A percentile compares a stretch with the other conserved stretches of the same genome.
phyloP scores from a whole-genome alignment of 1,139 yeast genomes.

The Nadsonia starkeyi-henricii region DNA sequence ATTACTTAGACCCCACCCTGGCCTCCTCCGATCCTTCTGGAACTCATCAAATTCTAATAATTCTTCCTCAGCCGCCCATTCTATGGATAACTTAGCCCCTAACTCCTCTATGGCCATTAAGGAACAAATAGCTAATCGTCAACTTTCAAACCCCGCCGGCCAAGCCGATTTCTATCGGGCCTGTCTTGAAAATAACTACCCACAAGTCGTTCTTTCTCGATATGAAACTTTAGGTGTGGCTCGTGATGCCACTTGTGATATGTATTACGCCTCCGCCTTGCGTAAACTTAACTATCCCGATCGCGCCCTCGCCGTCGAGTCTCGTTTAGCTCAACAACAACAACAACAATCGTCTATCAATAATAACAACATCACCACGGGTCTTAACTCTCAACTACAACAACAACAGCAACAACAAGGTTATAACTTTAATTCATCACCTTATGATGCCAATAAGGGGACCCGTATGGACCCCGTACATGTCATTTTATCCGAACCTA shows the following conservation, averaged over 20 bases:
- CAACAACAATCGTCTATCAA: no score
- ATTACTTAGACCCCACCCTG: no score
- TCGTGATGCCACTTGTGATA: conserved; percentile 60
- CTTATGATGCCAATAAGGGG: conserved; percentile 14
- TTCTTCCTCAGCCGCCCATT: no score
- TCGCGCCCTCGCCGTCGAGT: conserved; percentile 46
- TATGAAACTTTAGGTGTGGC: conserved; percentile 89
- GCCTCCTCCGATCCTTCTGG: no score
- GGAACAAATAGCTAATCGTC: conserved; percentile 74
- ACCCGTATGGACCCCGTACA: conserved; percentile 62
- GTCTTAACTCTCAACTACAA: no score
- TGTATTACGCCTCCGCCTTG: conserved; percentile 66
- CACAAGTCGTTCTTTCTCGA: conserved; percentile 84
- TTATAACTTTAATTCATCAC: not conserved
- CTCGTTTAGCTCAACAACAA: conserved; percentile 6
- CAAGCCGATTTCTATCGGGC: conserved; percentile 76
- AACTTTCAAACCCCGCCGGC: conserved; percentile 46
- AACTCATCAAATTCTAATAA: no score
- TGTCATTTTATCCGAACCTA: conserved; percentile 77
- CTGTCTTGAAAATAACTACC: conserved; percentile 64
- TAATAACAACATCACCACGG: no score
- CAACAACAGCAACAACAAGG: not conserved
- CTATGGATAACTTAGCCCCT: no score
- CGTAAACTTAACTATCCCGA: conserved; percentile 61
- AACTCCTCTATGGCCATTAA: conserved; percentile 19